phyloP scores from a whole-genome alignment of 768 basidiomycete genomes.

The Kwoniella mangroviensis region DNA sequence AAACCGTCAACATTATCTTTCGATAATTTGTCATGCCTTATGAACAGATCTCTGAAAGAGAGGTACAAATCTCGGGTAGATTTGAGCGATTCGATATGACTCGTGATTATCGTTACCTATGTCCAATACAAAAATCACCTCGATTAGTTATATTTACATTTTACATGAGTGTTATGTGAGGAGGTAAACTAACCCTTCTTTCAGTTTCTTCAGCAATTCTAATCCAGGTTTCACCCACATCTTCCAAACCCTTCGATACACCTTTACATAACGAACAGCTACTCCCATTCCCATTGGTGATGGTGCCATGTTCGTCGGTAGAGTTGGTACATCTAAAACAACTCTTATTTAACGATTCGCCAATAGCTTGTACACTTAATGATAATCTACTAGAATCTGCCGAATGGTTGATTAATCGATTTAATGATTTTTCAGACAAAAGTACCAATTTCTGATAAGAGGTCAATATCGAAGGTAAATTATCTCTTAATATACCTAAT shows the following conservation, averaged over 20 bases:
- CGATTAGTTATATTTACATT: not conserved
- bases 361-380: conserved; percentile 69
- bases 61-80: conserved; percentile 82
- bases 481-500: conserved; percentile 73
- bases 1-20: conserved; percentile 85
- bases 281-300: conserved; percentile 18
- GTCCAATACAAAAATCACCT: no score
- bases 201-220: conserved; percentile 52
- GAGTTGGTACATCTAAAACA: conserved; percentile 71
- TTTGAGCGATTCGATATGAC: conserved; percentile 61
- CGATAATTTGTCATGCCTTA: conserved; percentile 81
- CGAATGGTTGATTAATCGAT: conserved; percentile 88
- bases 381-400: conserved; percentile 66
- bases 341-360: conserved; percentile 61
- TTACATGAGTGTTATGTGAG: not conserved
- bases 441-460: conserved; percentile 90
- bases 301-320: not conserved
- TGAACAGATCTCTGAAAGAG: conserved; percentile 81
- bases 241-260: conserved; percentile 69
- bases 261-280: conserved; percentile 81
- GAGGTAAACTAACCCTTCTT: conserved; percentile 41
- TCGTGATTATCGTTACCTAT: conserved; percentile 34
- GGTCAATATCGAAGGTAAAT: conserved; percentile 77
- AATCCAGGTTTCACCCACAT: conserved; percentile 49
- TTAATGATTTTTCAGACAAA: conserved; percentile 82